Percentiles rank a stretch among this genome's conserved stretches.
phyloP scores from a whole-genome alignment of 2,329 filamentous ascomycete species.

The Talaromyces pinophilus region DNA sequence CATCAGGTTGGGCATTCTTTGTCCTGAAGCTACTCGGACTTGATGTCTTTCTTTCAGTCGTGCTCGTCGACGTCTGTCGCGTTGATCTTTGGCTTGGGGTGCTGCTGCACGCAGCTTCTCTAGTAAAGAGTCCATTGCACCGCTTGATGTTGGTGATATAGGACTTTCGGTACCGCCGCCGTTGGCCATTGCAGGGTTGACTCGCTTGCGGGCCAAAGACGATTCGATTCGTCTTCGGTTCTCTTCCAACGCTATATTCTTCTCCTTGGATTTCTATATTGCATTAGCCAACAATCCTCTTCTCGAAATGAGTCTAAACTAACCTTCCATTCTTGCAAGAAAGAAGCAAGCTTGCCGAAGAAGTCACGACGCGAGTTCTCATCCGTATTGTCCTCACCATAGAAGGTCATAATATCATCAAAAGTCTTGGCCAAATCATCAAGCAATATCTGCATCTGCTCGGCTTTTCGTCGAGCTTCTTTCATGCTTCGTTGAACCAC shows the following conservation, averaged over 20 bases:
- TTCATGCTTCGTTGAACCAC: constrained; percentile 94
- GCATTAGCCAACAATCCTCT: neutral
- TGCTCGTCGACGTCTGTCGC: constrained; percentile 82
- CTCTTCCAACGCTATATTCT: constrained; percentile 84
- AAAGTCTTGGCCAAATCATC: constrained; percentile 90
- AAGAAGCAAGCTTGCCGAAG: constrained; percentile 88
- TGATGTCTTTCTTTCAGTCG: constrained; percentile 88
- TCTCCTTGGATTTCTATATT: constrained; percentile 76
- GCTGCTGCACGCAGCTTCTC: constrained; percentile 94
- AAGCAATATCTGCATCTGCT: constrained; percentile 90
- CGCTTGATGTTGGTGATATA: constrained; percentile 70
- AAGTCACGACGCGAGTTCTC: constrained; percentile 94
- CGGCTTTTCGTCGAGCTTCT: constrained; percentile 90
- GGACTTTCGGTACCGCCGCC: constrained; percentile 54
- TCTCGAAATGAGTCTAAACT: neutral
- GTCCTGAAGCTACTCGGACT: constrained; percentile 83
- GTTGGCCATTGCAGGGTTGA: constrained; percentile 66
- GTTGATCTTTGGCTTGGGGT: constrained; percentile 82
- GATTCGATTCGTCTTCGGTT: constrained; percentile 81
- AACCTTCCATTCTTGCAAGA: constrained; percentile 88
- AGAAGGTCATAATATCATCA: constrained; percentile 94
- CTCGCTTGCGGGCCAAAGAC: constrained; percentile 82
- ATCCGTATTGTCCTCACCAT: constrained; percentile 88
- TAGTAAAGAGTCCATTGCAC: constrained; percentile 92
- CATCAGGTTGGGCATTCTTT: constrained; percentile 74